Evolutionary conservation across 441 rosid species (phyloP).

Genomic region (Populus tomentosa): DNA sequence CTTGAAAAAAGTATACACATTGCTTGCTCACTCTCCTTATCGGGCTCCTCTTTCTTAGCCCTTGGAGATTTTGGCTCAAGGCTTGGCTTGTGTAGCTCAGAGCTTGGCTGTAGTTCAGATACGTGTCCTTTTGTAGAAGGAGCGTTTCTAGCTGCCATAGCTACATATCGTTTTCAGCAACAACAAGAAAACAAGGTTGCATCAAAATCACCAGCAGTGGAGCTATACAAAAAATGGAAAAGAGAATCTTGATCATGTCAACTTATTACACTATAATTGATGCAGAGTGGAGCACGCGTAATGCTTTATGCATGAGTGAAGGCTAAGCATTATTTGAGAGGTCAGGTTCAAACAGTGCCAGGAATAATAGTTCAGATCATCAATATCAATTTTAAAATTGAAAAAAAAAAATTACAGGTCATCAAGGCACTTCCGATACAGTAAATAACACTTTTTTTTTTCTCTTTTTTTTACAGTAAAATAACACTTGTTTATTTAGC

Average conservation of each 20-base stretch:
- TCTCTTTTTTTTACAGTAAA: too few relatives aligned
- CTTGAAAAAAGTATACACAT: slow-evolving; percentile 45
- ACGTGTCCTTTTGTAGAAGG: slow-evolving; percentile 85
- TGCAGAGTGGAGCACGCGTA: slow-evolving; percentile 17
- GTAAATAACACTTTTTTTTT: background rate
- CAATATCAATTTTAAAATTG: slow-evolving; percentile 14
- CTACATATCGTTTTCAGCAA: slow-evolving; percentile 38
- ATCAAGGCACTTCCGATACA: background rate
- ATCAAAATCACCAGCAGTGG: slow-evolving; percentile 9
- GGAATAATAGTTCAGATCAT: slow-evolving; percentile 9
- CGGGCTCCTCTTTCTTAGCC: slow-evolving; percentile 36
- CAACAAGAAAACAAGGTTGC: background rate
- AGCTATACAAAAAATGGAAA: background rate
- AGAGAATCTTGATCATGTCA: slow-evolving; percentile 18
- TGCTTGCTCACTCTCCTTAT: slow-evolving; percentile 43
- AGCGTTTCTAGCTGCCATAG: slow-evolving; percentile 97
- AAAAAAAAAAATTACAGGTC: background rate
- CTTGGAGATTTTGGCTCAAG: slow-evolving; percentile 68
- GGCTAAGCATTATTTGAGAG: slow-evolving; percentile 6
- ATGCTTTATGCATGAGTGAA: slow-evolving; percentile 3
- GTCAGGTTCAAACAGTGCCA: slow-evolving; percentile 20
- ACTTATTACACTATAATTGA: slow-evolving; percentile 17
- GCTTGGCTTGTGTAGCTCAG: slow-evolving; percentile 77
- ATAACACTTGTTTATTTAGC: too few relatives aligned
- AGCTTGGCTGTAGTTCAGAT: slow-evolving; percentile 83